Conservation (phyloP, 768 basidiomycete species). For the Leccinum rimulosum region DNA sequence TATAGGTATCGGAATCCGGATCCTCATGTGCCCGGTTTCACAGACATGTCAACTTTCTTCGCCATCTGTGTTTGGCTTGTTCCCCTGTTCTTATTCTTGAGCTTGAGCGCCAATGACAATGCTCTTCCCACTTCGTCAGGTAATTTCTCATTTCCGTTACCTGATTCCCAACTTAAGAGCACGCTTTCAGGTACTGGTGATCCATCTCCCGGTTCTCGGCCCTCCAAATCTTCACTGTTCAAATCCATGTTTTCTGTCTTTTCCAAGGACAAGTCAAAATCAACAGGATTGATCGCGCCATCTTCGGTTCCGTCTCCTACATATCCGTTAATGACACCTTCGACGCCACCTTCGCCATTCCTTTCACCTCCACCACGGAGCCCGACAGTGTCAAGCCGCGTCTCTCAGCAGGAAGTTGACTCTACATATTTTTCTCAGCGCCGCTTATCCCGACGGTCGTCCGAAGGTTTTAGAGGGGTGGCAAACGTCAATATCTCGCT, state of each 20-base stretch:
- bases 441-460: constrained; percentile 39
- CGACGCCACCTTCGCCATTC: constrained; percentile 23
- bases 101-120: constrained; percentile 95
- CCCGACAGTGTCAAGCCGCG: constrained; percentile 6
- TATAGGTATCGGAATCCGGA: constrained; percentile 43
- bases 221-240: constrained; percentile 62
- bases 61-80: constrained; percentile 84
- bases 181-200: constrained; percentile 17
- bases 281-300: constrained; percentile 70
- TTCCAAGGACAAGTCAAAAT: constrained; percentile 41
- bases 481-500: constrained; percentile 23
- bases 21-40: constrained; percentile 46
- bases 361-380: constrained; percentile 29
- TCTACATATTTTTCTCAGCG: constrained; percentile 32
- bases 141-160: constrained; percentile 21
- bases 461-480: constrained; percentile 3
- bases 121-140: constrained; percentile 76
- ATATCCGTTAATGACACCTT: constrained; percentile 31
- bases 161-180: background rate
- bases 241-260: constrained; percentile 56
- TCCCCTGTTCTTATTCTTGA: constrained; percentile 92
- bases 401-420: constrained; percentile 36
- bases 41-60: constrained; percentile 82
- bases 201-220: constrained; percentile 29
- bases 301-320: constrained; percentile 26